A percentile compares a stretch with the other conserved stretches of the same genome.
These are phyloP conservation scores for Orbilia blumenaviensis DNA, from an alignment of 2,329 filamentous ascomycete genomes.

Conservation along the genomic window DNA sequence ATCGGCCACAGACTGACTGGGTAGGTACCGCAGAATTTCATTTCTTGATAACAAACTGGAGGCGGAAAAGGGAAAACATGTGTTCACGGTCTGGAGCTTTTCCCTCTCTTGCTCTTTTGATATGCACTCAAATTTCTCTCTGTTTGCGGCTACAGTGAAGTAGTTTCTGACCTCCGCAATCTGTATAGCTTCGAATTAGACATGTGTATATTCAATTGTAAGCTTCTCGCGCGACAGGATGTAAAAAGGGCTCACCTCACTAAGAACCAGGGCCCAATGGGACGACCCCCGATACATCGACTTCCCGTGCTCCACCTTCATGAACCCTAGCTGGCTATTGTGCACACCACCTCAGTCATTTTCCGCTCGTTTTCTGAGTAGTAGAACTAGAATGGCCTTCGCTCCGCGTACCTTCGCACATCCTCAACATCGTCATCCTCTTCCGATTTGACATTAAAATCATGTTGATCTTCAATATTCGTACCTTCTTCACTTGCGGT, in stretches of 20 bases:
- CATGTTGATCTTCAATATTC: slow-evolving; percentile 61
- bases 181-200: slow-evolving; percentile 60
- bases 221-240: not conserved
- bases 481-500: slow-evolving; percentile 50
- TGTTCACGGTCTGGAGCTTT: slow-evolving; percentile 69
- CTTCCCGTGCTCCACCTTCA: slow-evolving; percentile 81
- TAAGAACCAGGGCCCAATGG: slow-evolving; percentile 82
- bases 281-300: slow-evolving; percentile 80
- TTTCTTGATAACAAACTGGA: slow-evolving; percentile 73
- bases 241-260: slow-evolving; percentile 66
- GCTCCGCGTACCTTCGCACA: slow-evolving; percentile 59
- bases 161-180: slow-evolving; percentile 95
- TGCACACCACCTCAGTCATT: slow-evolving; percentile 60
- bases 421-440: slow-evolving; percentile 68
- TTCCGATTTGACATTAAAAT: slow-evolving; percentile 63
- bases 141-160: slow-evolving; percentile 67
- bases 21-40: slow-evolving; percentile 82
- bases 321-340: slow-evolving; percentile 66
- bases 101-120: slow-evolving; percentile 67
- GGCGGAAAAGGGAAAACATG: slow-evolving; percentile 75
- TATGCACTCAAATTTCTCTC: slow-evolving; percentile 65
- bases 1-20: slow-evolving; percentile 82
- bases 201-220: not conserved
- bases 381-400: slow-evolving; percentile 64
- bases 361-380: slow-evolving; percentile 49